Evolutionary conservation across 352 stramenopile species (phyloP), one percentile per base, ranked within the genome.

Genomic region (Globisporangium takayamanum): DNA sequence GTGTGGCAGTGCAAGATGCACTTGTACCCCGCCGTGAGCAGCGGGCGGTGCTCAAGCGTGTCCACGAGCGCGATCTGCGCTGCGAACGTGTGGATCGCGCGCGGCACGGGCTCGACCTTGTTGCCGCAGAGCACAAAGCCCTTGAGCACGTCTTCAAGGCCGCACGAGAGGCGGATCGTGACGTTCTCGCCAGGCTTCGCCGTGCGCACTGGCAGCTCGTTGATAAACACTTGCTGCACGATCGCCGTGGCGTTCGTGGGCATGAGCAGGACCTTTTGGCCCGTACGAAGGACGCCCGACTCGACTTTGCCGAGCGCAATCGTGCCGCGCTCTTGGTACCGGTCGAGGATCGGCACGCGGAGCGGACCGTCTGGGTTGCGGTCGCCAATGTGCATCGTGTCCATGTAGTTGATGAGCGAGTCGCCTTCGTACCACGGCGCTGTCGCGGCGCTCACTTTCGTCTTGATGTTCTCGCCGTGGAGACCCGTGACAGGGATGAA

Each of bases 221-320:
- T 98, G 55, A 97, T 95, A 61, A 89, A 91, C 63, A 92, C 78
- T 66, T 93, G 83, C 59, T 84, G 84, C 26, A 91, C 74, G 30
- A 88, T 62, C 28, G 73, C 72, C 18, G 67, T 66, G 10, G 73
- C 70, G 45, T 81, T 82, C 46, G 92, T 98, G 0, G 97, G 97
- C 95, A 99, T 98, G 28, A 99, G 62, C 54, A 87, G 82, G 25
- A 99, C 77, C 69, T 97, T 97, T 69, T 97, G 79, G 41, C 96
- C 97, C 39, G 82, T 88, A 55, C 80, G 80, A 41, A 99, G 64
- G 39, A 96, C 82, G 47, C 97, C 97, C 54, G 88, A 94, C 74
- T 99, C 97, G 42, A 99, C 96, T 76, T 99, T 99, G 55, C 97
- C 97, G 76, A 99, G 93, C 41, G 90, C 88, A 51, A 99, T 96